Evolutionary conservation across 768 basidiomycete genomes (phyloP), one percentile per base, ranked within the genome.

Genomic region (Clathrus columnatus): DNA sequence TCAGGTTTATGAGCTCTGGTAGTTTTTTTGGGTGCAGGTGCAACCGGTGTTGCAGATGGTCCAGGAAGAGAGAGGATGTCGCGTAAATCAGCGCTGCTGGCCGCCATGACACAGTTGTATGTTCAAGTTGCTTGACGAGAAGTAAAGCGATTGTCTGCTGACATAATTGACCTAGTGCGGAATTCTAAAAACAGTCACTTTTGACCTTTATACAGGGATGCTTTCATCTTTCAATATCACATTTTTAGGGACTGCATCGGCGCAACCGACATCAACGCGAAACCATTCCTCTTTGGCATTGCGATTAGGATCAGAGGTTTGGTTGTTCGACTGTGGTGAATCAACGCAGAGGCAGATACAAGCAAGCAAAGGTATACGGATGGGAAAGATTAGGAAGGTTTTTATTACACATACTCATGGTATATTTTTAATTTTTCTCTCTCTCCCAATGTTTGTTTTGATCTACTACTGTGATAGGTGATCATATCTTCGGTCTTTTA

Each of bases 401-500:
- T 91, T 92, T 66, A 82, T 93, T 57, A 92, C 91, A 0, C 91
- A 94, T 69, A 86, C 86, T 0, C 91, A 93, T 70, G 90, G 91
- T 88, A 54, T 29, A 72, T 62, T 23, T 7, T 42, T 11, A 21
- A n/a, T 53, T 20, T 17, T 11, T 17, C n/a, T 4, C 52, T 18
- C 20, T 32, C 2, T 43, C 18, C 52, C 18, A 32, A 51, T 56
- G 43, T 28, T 61, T 21, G 45, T 26, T 59, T 43, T 55, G 24
- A 18, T 56, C n/a, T 2, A 17, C 47, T 23, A 17, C 20, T 47
- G 20, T 26, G 57, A 28, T 63, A 90, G 88, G 88, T 2, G 86
- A 90, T 67, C 87, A 91, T 65, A 85, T 90, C 23, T 86, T 87
- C 64, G 90, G 88, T 7, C 64, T 90, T 7, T 61, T 82, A 20